Percentiles rank a stretch among this genome's conserved stretches.
These are phyloP conservation scores for Cercospora canescens DNA, from an alignment of 2,329 filamentous ascomycete species.

Conservation along the genomic window DNA sequence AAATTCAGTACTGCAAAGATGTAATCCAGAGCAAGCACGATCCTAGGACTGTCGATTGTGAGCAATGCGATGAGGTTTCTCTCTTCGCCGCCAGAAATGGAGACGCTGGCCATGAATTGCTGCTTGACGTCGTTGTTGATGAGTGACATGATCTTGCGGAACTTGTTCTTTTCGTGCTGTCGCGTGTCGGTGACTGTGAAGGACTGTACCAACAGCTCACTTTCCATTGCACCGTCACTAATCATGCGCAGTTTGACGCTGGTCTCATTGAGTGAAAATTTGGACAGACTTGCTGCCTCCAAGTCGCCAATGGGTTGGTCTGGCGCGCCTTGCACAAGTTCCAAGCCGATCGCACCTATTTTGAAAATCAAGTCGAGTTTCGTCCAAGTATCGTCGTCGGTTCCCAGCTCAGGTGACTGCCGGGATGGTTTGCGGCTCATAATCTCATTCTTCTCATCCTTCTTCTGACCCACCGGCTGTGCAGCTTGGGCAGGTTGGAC, in stretches of 20 bases:
- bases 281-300: conserved; percentile 79
- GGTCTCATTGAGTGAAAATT: conserved; percentile 92
- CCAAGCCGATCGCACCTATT: conserved; percentile 81
- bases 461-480: conserved; percentile 49
- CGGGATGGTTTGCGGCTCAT: conserved; percentile 33
- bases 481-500: conserved; percentile 51
- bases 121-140: conserved; percentile 90
- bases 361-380: conserved; percentile 91
- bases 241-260: conserved; percentile 90
- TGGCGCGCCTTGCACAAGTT: conserved; percentile 76
- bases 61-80: conserved; percentile 84
- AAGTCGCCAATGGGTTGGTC: conserved; percentile 76
- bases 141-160: conserved; percentile 95
- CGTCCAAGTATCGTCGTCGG: conserved; percentile 75
- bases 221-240: conserved; percentile 86
- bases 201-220: conserved; percentile 87
- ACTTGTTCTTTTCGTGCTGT: conserved; percentile 88
- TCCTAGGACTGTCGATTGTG: conserved; percentile 88
- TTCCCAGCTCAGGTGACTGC: conserved; percentile 65
- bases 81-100: conserved; percentile 82
- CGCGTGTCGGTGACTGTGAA: conserved; percentile 94
- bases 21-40: conserved; percentile 96
- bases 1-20: conserved; percentile 87
- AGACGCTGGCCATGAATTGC: conserved; percentile 97
- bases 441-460: conserved; percentile 17